Percentiles rank a stretch among this genome's conserved stretches.
These are phyloP conservation scores for Drosera spatulata DNA, from an alignment of 179 eudicot genomes.

Conservation along the genomic window DNA sequence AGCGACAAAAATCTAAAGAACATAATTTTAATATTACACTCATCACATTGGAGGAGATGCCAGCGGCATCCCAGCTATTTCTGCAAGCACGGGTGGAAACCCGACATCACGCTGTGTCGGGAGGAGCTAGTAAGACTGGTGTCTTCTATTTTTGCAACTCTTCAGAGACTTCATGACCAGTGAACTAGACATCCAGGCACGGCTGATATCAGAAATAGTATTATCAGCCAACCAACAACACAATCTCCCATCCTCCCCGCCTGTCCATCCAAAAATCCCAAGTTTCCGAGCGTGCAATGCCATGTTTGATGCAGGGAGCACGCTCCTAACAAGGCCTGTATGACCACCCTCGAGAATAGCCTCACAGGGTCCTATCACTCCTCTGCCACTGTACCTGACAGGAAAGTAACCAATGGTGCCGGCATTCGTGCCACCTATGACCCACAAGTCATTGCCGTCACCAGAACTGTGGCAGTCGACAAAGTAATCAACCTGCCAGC, in stretches of 20 bases:
- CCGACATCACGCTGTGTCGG: no score
- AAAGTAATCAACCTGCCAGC: conserved; percentile 92
- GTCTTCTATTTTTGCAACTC: conserved; percentile 48
- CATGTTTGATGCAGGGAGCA: conserved; percentile 40
- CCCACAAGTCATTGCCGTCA: conserved; percentile 60
- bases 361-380: conserved; percentile 47
- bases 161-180: conserved; percentile 42
- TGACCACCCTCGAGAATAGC: conserved; percentile 93
- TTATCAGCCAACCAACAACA: conserved; percentile 90
- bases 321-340: conserved; percentile 59
- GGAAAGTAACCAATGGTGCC: conserved; percentile 92
- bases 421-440: conserved; percentile 77
- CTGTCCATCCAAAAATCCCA: conserved; percentile 86
- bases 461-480: conserved; percentile 69
- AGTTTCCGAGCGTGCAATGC: conserved; percentile 15
- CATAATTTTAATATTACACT: no score
- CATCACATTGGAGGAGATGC: no score
- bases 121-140: conserved; percentile 63
- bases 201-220: conserved; percentile 30
- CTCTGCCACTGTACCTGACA: conserved; percentile 26
- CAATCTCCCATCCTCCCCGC: conserved; percentile 94
- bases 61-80: no score
- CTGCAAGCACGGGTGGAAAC: no score
- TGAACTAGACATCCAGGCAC: conserved; percentile 67
- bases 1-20: no score